Conservation (phyloP, 371 early-diverging fungal genomes). For the Mortierella sp. region DNA sequence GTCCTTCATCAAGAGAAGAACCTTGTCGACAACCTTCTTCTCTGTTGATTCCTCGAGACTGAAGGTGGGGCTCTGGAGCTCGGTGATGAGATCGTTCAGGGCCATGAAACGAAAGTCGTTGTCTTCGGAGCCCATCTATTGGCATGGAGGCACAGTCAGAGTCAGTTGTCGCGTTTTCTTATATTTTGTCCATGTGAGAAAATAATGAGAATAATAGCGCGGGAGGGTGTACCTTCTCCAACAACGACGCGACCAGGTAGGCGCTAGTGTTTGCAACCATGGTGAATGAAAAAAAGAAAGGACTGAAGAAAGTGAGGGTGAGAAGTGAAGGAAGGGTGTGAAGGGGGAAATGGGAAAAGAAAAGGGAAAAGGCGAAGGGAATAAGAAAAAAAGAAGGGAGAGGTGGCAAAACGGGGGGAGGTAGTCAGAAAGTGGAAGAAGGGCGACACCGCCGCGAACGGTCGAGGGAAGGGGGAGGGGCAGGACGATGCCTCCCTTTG, state of each 20-base stretch:
- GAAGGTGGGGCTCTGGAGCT: conserved; percentile 73
- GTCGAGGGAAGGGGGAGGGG: not conserved
- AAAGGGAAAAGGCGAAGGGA: not conserved
- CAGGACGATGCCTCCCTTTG: not conserved
- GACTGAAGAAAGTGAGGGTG: not conserved
- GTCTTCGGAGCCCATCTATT: conserved; percentile 83
- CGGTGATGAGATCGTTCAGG: conserved; percentile 85
- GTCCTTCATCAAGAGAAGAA: conserved; percentile 85
- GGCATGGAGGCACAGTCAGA: conserved; percentile 10
- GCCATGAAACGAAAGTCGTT: conserved; percentile 97
- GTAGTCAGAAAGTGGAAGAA: not conserved
- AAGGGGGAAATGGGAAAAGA: not conserved
- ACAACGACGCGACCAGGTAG: conserved; percentile 74
- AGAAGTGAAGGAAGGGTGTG: not conserved
- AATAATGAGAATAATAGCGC: not conserved
- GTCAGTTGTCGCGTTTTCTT: conserved; percentile 7
- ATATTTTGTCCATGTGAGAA: not conserved
- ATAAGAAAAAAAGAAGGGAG: conserved; percentile 5
- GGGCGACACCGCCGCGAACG: not conserved
- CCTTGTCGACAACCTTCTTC: conserved; percentile 74
- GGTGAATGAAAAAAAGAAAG: conserved; percentile 10
- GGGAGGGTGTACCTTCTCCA: conserved; percentile 69
- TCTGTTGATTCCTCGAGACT: conserved; percentile 77
- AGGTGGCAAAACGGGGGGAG: not conserved
- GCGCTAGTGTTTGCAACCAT: conserved; percentile 65